Evolutionary conservation across 2,329 filamentous ascomycete genomes (phyloP).

Genomic region (Alternaria sp.): DNA sequence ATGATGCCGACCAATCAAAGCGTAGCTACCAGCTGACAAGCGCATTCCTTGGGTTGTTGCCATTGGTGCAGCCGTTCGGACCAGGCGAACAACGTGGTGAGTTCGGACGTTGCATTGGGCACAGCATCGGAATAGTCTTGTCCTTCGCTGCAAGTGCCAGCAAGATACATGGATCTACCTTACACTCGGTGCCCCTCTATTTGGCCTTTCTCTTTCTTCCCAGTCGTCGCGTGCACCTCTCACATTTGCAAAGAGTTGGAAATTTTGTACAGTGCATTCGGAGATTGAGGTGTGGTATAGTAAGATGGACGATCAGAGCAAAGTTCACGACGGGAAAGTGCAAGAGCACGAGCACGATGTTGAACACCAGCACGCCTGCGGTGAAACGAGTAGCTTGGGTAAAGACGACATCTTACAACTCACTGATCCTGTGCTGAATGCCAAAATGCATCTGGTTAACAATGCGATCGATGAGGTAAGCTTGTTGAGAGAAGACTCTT

Average conservation of each 20-base stretch:
- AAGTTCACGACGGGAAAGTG: not conserved
- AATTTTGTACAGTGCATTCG: not conserved
- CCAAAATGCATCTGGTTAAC: slow-evolving; percentile 74
- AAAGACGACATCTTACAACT: slow-evolving; percentile 61
- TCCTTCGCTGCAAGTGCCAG: not conserved
- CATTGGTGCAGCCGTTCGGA: not conserved
- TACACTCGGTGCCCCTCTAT: slow-evolving; percentile 1
- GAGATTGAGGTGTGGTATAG: not conserved
- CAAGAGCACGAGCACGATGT: slow-evolving; percentile 13
- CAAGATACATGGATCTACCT: not conserved
- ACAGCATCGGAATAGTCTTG: not conserved
- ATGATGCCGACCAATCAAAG: slow-evolving; percentile 6
- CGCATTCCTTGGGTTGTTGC: slow-evolving; percentile 1
- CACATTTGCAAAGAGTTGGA: not conserved
- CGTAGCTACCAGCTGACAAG: not conserved
- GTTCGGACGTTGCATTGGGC: slow-evolving; percentile 8
- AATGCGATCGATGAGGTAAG: slow-evolving; percentile 48
- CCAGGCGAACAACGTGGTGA: not conserved
- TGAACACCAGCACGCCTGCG: slow-evolving; percentile 1
- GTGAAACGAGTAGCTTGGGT: slow-evolving; percentile 19
- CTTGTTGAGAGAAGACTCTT: slow-evolving; percentile 49
- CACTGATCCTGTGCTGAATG: slow-evolving; percentile 66
- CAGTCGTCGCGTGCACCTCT: slow-evolving; percentile 7
- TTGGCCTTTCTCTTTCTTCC: not conserved
- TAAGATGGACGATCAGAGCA: slow-evolving; percentile 3